Conservation (phyloP, 352 stramenopile genomes). For the Globisporangium uncinulatum region DNA sequence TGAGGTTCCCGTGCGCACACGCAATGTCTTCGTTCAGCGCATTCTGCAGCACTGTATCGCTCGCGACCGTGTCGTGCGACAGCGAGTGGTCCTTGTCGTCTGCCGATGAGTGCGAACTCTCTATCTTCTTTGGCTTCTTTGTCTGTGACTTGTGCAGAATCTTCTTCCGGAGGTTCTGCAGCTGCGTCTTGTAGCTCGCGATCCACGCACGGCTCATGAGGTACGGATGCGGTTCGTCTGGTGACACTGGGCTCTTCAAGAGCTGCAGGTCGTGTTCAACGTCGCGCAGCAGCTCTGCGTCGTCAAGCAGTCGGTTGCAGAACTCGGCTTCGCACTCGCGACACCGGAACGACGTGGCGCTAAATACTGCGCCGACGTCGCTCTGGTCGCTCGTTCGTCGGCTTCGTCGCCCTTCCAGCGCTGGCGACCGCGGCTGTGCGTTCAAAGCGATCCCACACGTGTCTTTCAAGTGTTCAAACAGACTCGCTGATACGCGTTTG, state of each 20-base stretch:
- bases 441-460: slow-evolving; percentile 23
- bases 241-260: slow-evolving; percentile 32
- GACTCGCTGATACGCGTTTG: slow-evolving; percentile 50
- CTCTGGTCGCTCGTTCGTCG: slow-evolving; percentile 8
- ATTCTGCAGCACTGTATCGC: slow-evolving; percentile 26
- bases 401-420: background rate
- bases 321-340: slow-evolving; percentile 38
- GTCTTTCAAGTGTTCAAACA: slow-evolving; percentile 41
- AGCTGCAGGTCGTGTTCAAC: slow-evolving; percentile 41
- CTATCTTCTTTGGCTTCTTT: slow-evolving; percentile 15
- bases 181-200: slow-evolving; percentile 58
- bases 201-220: slow-evolving; percentile 74
- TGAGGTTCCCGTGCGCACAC: slow-evolving; percentile 60
- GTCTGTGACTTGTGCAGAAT: slow-evolving; percentile 24
- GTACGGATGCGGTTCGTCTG: slow-evolving; percentile 21
- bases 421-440: slow-evolving; percentile 4
- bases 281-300: slow-evolving; percentile 47
- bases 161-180: slow-evolving; percentile 43
- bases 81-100: background rate
- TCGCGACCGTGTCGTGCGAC: slow-evolving; percentile 1
- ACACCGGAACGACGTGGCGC: slow-evolving; percentile 40
- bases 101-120: background rate
- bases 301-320: slow-evolving; percentile 40
- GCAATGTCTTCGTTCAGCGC: slow-evolving; percentile 71
- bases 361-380: slow-evolving; percentile 25